These are phyloP conservation scores for Colletotrichum agaves DNA, from an alignment of 2,329 filamentous ascomycete species.

Conservation along the genomic window DNA sequence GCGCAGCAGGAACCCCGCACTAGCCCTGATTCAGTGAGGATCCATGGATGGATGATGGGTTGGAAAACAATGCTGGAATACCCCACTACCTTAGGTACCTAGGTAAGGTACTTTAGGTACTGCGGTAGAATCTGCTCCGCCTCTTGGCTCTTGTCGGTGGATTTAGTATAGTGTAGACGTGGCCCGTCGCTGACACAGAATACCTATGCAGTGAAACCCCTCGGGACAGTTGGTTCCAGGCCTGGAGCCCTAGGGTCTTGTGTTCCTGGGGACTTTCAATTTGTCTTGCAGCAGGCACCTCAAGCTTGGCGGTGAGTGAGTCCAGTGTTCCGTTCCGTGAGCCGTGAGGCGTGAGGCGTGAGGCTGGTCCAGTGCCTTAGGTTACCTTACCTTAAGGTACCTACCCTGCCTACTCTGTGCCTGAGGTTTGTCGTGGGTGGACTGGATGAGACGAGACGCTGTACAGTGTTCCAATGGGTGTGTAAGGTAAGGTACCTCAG, in stretches of 20 bases:
- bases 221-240: constrained; percentile 29
- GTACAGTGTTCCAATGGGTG: constrained; percentile 7
- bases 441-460: neutral
- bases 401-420: too few species aligned
- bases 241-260: neutral
- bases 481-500: too few species aligned
- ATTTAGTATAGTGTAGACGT: constrained; percentile 17
- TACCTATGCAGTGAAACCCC: constrained; percentile 27
- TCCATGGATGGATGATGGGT: neutral
- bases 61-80: neutral
- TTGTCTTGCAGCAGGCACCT: neutral
- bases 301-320: constrained; percentile 31
- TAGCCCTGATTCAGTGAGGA: constrained; percentile 36
- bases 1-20: constrained; percentile 37
- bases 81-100: too few species aligned
- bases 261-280: too few species aligned
- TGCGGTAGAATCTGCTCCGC: constrained; percentile 13
- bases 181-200: constrained; percentile 21
- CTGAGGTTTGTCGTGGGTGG: neutral
- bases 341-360: neutral
- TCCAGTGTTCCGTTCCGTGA: constrained; percentile 5
- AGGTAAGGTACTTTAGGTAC: too few species aligned
- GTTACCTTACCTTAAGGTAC: too few species aligned
- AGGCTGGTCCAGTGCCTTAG: too few species aligned
- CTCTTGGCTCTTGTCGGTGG: neutral